Evolutionary conservation across 495 filamentous ascomycete species (phyloP), one percentile per base, ranked within the genome.

Genomic region (Viridothelium virens): DNA sequence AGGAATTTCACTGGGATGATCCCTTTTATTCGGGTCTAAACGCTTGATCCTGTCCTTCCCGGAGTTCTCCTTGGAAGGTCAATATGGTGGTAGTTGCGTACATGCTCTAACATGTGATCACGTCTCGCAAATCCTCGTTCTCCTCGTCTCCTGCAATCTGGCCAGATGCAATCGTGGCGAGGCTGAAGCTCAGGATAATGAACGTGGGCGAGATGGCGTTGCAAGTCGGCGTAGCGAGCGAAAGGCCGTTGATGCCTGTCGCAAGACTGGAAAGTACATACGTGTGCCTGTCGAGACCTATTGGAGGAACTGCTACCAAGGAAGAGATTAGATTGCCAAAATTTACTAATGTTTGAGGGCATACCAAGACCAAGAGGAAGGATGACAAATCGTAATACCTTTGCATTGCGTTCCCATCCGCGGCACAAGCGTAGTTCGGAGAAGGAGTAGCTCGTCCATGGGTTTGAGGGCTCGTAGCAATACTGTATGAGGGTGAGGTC

Each of bases 21-120:
- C 12, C 12, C 3, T 36, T 36, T 59, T 7, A 9, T 7, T 10
- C 7, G 36, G 11, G 2, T 9, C 31, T 5, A 34, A n/a, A 3
- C 5, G 11, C 53, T 36, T 14, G n/a, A 59, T 16, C 48, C 31
- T 33, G 53, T 34, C 7, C 53, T 34, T 59, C 53, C 5, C 7
- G 53, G 31, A 59, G 53, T 31, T 59, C 53, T 18, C 31, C 53
- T 66, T 9, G 56, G 47, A 18, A 66, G 61, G 2, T 63, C 63
- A 7, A 44, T 33, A 38, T 65, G 62, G 44, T 72, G 70, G 34
- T 64, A 62, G 25, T 61, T 64, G 18, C 70, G 53, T 48, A 66
- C 6, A 50, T 72, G 70, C 38, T 72, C 70, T n/a, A 66, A 18
- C 68, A 70, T 65, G 63, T 72, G 70, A 34, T 72, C 70, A 34